Percentiles rank a stretch among this genome's conserved stretches.
Evolutionary conservation across 2,329 filamentous ascomycete species (phyloP).

Genomic region (Penicillium sp.): DNA sequence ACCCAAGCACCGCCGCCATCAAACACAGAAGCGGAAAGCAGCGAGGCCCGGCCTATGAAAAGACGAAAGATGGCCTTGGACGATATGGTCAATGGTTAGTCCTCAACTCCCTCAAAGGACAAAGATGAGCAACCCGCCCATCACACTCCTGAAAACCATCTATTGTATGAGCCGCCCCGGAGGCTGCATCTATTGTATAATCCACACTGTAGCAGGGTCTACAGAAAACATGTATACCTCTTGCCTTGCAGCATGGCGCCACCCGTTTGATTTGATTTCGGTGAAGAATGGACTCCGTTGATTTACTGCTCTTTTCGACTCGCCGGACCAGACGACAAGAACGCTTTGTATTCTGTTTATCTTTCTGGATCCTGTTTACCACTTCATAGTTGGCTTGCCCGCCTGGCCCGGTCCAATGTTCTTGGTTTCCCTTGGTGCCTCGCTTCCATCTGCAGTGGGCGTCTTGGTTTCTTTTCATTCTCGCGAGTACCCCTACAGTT

Average conservation of each 20-base stretch:
- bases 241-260: conserved; percentile 3
- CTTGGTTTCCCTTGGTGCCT: no score
- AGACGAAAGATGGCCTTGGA: conserved; percentile 38
- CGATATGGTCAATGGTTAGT: conserved; percentile 38
- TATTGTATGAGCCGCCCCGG: conserved; percentile 8
- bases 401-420: no score
- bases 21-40: conserved; percentile 15
- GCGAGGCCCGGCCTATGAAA: conserved; percentile 30
- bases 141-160: conserved; percentile 1
- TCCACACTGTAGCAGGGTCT: conserved; percentile 20
- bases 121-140: no score
- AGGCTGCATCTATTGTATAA: conserved; percentile 23
- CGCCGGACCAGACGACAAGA: background rate
- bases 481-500: conserved; percentile 23
- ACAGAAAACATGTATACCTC: conserved; percentile 13
- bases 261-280: conserved; percentile 4
- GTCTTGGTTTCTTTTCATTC: conserved; percentile 9
- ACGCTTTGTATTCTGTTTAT: conserved; percentile 3
- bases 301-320: background rate
- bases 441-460: no score
- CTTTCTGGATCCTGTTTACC: no score
- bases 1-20: conserved; percentile 12
- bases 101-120: no score
- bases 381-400: no score
- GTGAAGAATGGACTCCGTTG: background rate